Percentiles rank a stretch among this genome's conserved stretches.
Conservation (phyloP, 2,329 filamentous ascomycete species). For the Aureobasidium sp. region DNA sequence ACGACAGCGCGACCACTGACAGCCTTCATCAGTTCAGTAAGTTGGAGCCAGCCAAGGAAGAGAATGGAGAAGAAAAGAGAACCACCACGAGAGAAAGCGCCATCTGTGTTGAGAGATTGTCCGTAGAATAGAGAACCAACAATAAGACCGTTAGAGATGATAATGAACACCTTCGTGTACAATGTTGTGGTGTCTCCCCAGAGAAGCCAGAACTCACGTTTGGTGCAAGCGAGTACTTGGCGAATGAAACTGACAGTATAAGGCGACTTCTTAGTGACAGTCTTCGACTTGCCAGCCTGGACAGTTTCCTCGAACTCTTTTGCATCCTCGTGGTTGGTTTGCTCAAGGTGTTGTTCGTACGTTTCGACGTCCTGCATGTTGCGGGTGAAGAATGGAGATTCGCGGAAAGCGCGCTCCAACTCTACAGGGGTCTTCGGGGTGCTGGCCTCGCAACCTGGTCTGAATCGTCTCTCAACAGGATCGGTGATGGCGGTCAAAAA, state of each 20-base stretch:
- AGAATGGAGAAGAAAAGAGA: slow-evolving; percentile 60
- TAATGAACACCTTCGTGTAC: slow-evolving; percentile 73
- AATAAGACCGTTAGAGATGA: slow-evolving; percentile 66
- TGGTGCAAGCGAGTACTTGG: slow-evolving; percentile 63
- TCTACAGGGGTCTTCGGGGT: slow-evolving; percentile 65
- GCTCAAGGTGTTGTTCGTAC: slow-evolving; percentile 52
- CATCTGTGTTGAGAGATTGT: slow-evolving; percentile 50
- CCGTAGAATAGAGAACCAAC: slow-evolving; percentile 75
- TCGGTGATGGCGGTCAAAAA: slow-evolving; percentile 73
- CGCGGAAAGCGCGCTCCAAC: slow-evolving; percentile 59
- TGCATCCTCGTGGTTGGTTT: slow-evolving; percentile 54
- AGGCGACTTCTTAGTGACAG: slow-evolving; percentile 58
- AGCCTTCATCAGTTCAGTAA: slow-evolving; percentile 72
- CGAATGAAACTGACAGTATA: slow-evolving; percentile 70
- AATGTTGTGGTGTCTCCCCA: slow-evolving; percentile 67
- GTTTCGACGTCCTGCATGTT: slow-evolving; percentile 55
- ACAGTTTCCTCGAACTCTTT: slow-evolving; percentile 61
- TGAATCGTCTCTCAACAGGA: slow-evolving; percentile 61
- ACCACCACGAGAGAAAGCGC: slow-evolving; percentile 58
- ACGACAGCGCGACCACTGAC: slow-evolving; percentile 65
- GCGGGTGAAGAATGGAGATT: slow-evolving; percentile 54
- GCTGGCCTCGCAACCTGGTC: slow-evolving; percentile 56
- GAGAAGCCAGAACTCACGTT: slow-evolving; percentile 72
- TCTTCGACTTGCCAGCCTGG: slow-evolving; percentile 58
- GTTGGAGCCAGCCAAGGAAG: slow-evolving; percentile 63